These are phyloP conservation scores for Sanghuangporus baumii DNA, from an alignment of 1,284 basidiomycete species.

Conservation along the genomic window DNA sequence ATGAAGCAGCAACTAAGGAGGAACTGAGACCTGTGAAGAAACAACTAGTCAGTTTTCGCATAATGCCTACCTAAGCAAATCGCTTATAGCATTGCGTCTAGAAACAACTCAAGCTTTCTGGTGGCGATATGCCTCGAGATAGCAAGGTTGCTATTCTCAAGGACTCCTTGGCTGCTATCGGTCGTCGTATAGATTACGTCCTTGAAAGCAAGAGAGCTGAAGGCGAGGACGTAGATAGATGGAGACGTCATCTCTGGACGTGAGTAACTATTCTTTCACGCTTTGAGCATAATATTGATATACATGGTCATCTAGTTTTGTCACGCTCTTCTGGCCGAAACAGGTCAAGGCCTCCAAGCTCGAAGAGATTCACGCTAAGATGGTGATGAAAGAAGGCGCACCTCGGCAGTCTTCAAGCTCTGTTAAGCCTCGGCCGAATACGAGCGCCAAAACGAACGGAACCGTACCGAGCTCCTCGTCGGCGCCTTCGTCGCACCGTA, in stretches of 20 bases:
- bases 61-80: not conserved
- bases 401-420: constrained; percentile 41
- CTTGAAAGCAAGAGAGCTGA: constrained; percentile 71
- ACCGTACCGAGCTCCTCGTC: constrained; percentile 18
- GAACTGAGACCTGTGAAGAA: constrained; percentile 95
- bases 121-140: constrained; percentile 87
- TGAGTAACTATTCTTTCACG: constrained; percentile 40
- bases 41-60: constrained; percentile 64
- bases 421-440: constrained; percentile 45
- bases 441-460: constrained; percentile 45
- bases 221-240: constrained; percentile 77
- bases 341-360: constrained; percentile 89
- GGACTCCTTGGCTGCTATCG: constrained; percentile 92
- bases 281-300: constrained; percentile 3
- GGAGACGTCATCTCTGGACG: constrained; percentile 95
- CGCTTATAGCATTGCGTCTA: constrained; percentile 26
- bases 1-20: constrained; percentile 92
- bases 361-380: constrained; percentile 90
- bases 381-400: constrained; percentile 78
- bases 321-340: constrained; percentile 96
- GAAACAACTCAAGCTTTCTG: constrained; percentile 93
- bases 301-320: constrained; percentile 52
- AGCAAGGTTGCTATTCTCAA: constrained; percentile 96
- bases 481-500: constrained; percentile 31
- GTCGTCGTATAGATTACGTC: constrained; percentile 85